Percentiles rank a stretch among this genome's conserved stretches.
These are phyloP conservation scores for Stramenopiles sp. DNA, from an alignment of 352 stramenopile genomes.

Conservation along the genomic window DNA sequence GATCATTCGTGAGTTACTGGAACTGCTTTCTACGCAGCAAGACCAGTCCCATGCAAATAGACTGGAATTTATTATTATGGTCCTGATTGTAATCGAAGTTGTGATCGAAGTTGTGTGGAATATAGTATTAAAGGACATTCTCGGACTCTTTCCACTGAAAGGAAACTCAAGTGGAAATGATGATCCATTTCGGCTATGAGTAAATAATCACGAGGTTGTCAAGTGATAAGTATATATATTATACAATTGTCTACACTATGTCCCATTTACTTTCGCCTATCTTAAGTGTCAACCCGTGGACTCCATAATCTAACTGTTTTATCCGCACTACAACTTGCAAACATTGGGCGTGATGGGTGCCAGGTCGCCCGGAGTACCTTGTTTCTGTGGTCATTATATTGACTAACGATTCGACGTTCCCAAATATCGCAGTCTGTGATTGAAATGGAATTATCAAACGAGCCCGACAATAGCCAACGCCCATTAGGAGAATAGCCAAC, in stretches of 20 bases:
- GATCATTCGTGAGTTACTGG: constrained; percentile 69
- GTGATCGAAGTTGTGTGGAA: constrained; percentile 47
- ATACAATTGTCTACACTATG: too few species aligned
- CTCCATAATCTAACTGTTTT: constrained; percentile 2
- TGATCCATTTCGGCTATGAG: not conserved
- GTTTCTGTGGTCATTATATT: not conserved
- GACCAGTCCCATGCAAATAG: constrained; percentile 60
- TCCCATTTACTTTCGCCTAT: too few species aligned
- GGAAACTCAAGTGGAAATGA: not conserved
- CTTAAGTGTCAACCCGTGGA: not conserved
- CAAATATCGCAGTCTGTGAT: not conserved
- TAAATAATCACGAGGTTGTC: too few species aligned
- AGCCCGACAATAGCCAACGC: not conserved
- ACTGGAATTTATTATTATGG: constrained; percentile 80
- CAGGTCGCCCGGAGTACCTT: not conserved
- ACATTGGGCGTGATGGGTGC: not conserved
- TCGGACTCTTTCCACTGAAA: constrained; percentile 45
- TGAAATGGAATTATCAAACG: not conserved
- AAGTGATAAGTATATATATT: too few species aligned
- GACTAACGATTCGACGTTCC: not conserved
- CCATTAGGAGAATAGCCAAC: not conserved
- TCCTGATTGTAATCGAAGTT: constrained; percentile 69
- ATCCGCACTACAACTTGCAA: not conserved
- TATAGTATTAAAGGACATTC: constrained; percentile 61
- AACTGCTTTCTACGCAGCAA: constrained; percentile 71